A percentile compares a stretch with the other conserved stretches of the same genome.
These are phyloP conservation scores for Platismatia glauca DNA, from an alignment of 495 filamentous ascomycete genomes.

Conservation along the genomic window DNA sequence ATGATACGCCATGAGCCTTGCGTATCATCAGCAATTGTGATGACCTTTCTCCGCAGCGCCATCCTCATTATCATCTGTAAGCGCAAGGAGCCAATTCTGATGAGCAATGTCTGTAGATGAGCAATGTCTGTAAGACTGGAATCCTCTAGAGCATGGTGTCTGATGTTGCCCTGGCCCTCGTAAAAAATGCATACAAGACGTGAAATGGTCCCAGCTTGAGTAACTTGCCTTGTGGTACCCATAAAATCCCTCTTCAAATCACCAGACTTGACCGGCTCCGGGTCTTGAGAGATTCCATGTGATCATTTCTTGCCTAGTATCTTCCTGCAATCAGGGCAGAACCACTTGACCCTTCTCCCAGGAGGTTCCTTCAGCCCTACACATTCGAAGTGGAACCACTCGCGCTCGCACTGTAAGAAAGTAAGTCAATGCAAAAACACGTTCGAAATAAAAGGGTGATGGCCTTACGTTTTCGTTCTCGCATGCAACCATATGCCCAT, in stretches of 20 bases:
- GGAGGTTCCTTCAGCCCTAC: constrained; percentile 70
- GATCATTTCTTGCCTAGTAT: constrained; percentile 35
- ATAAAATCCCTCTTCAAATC: background rate
- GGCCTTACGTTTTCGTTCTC: constrained; percentile 78
- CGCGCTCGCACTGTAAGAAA: constrained; percentile 22
- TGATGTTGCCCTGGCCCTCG: background rate
- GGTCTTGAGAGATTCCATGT: background rate
- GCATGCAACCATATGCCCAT: constrained; percentile 90
- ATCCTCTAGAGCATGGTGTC: background rate
- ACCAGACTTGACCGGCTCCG: background rate
- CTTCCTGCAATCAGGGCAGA: constrained; percentile 77
- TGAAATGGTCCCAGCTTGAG: background rate
- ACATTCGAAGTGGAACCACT: constrained; percentile 84
- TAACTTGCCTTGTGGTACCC: background rate
- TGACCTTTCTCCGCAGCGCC: background rate
- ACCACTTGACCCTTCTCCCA: constrained; percentile 79
- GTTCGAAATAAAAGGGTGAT: constrained; percentile 13
- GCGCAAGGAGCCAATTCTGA: background rate
- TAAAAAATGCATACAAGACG: background rate
- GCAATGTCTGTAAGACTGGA: too few species aligned
- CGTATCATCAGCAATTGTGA: background rate
- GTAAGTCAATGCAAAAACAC: constrained; percentile 18
- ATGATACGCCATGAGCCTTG: too few species aligned
- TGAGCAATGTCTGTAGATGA: too few species aligned
- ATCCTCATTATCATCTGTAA: background rate